A percentile compares a stretch with the other conserved stretches of the same genome.
Conservation (phyloP, 2,329 filamentous ascomycete species). For the Meredithiella fracta region DNA sequence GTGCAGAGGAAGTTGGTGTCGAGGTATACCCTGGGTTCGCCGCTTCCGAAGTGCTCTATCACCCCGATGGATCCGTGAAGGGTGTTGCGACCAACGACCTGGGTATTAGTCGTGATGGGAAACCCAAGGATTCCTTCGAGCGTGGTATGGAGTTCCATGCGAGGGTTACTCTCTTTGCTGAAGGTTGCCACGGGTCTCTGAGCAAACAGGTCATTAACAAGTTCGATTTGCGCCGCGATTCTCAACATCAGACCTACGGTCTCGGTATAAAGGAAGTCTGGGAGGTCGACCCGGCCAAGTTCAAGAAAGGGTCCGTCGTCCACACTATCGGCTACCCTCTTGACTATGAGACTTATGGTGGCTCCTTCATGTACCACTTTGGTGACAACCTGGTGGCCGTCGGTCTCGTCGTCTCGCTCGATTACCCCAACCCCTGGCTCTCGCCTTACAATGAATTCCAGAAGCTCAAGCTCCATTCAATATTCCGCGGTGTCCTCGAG, state of each 20-base stretch:
- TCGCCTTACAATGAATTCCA: constrained; percentile 95
- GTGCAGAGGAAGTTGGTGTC: constrained; percentile 90
- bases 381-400: constrained; percentile 90
- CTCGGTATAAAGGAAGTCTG: constrained; percentile 93
- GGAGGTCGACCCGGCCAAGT: constrained; percentile 89
- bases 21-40: constrained; percentile 95
- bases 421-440: constrained; percentile 93
- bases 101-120: constrained; percentile 65
- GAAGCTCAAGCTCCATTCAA: constrained; percentile 94
- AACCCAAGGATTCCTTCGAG: constrained; percentile 80
- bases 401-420: constrained; percentile 79
- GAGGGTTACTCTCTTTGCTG: constrained; percentile 73
- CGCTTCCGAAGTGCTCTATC: constrained; percentile 81
- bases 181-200: constrained; percentile 90
- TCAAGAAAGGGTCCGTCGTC: constrained; percentile 66
- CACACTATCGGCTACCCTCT: constrained; percentile 92
- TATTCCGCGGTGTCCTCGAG: constrained; percentile 74
- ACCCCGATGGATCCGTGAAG: constrained; percentile 68
- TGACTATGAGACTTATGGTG: constrained; percentile 77
- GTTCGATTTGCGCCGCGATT: constrained; percentile 75
- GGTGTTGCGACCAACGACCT: constrained; percentile 94
- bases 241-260: constrained; percentile 88
- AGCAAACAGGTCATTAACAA: constrained; percentile 92
- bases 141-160: constrained; percentile 98
- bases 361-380: constrained; percentile 99